Conservation (phyloP, 768 basidiomycete genomes). For the Porpolomopsis calyptriformis region DNA sequence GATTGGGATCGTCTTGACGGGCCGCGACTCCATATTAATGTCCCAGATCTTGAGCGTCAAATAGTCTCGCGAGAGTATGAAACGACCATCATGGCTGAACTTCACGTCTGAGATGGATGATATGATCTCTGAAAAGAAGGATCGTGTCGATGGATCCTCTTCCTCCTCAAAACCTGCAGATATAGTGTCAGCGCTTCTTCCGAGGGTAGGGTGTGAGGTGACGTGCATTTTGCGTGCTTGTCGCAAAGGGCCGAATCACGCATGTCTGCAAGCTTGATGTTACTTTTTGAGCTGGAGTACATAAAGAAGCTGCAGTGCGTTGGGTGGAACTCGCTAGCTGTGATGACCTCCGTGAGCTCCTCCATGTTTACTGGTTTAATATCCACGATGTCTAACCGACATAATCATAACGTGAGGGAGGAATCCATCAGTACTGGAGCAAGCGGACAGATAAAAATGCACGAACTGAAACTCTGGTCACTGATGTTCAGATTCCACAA, state of each 20-base stretch:
- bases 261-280: slow-evolving; percentile 99
- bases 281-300: slow-evolving; percentile 99
- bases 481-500: slow-evolving; percentile 98
- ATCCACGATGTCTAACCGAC: slow-evolving; percentile 82
- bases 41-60: slow-evolving; percentile 99
- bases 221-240: slow-evolving; percentile 87
- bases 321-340: slow-evolving; percentile 98
- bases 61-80: slow-evolving; percentile 95
- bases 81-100: slow-evolving; percentile 94
- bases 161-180: slow-evolving; percentile 91
- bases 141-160: slow-evolving; percentile 92
- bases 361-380: slow-evolving; percentile 99
- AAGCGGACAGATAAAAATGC: neutral
- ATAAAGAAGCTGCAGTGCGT: slow-evolving; percentile 96
- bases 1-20: slow-evolving; percentile 95
- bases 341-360: slow-evolving; percentile 98
- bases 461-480: slow-evolving; percentile 97
- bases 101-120: slow-evolving; percentile 99
- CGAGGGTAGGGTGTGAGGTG: neutral
- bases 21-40: slow-evolving; percentile 95
- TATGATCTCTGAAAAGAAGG: slow-evolving; percentile 99
- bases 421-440: neutral
- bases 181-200: slow-evolving; percentile 9
- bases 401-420: neutral
- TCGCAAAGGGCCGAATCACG: slow-evolving; percentile 96